Conservation (phyloP, 306 rosid genomes). For the Delonix regia region DNA sequence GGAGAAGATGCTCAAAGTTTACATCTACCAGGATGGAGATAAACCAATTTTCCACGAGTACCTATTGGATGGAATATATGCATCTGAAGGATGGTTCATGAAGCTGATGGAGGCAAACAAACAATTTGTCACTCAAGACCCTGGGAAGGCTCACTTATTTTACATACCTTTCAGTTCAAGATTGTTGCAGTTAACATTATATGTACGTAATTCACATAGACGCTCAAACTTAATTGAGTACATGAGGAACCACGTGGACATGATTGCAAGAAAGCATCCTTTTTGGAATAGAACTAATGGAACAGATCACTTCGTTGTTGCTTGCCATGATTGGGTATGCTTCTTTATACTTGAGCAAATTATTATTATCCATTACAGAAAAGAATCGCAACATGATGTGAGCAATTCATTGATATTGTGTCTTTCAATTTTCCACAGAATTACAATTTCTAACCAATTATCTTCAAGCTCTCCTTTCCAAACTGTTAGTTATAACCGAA, state of each 20-base stretch:
- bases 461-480: not conserved
- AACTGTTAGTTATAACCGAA: not conserved
- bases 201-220: slow-evolving; percentile 71
- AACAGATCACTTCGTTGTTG: slow-evolving; percentile 92
- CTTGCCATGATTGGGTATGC: slow-evolving; percentile 98
- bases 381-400: not conserved
- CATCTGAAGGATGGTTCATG: slow-evolving; percentile 99
- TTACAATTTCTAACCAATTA: not conserved
- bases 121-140: slow-evolving; percentile 64
- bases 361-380: not conserved
- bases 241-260: slow-evolving; percentile 63
- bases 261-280: slow-evolving; percentile 68
- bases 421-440: not conserved
- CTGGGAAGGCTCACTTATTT: slow-evolving; percentile 80
- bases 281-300: slow-evolving; percentile 92
- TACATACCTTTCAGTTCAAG: slow-evolving; percentile 97
- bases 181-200: slow-evolving; percentile 67
- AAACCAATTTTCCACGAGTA: slow-evolving; percentile 82
- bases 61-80: slow-evolving; percentile 79
- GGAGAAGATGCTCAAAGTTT: slow-evolving; percentile 85
- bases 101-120: slow-evolving; percentile 72
- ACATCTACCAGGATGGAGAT: slow-evolving; percentile 75
- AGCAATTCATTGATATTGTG: not conserved
- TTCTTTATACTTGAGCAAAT: slow-evolving; percentile 32
- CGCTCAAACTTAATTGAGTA: slow-evolving; percentile 62